These are phyloP conservation scores for Penicillium bialowiezense DNA, from an alignment of 495 filamentous ascomycete species.

Conservation along the genomic window DNA sequence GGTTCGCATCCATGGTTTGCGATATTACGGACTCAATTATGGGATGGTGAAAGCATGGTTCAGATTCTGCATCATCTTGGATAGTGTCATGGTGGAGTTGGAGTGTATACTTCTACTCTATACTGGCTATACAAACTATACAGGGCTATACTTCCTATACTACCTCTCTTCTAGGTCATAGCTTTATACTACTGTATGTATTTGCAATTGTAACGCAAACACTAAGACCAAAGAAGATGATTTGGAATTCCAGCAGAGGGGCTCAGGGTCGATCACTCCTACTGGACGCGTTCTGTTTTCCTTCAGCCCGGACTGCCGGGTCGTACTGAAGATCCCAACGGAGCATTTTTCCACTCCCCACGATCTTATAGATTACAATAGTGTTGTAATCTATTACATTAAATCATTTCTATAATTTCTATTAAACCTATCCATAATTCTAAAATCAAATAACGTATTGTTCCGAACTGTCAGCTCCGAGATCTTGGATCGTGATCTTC, in stretches of 20 bases:
- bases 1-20: conserved; percentile 1
- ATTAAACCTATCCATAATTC: not conserved
- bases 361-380: conserved; percentile 12
- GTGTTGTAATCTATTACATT: conserved; percentile 9
- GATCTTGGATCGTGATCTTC: conserved; percentile 51
- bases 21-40: not conserved
- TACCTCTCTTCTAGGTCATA: too few relatives aligned
- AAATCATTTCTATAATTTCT: not conserved
- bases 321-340: conserved; percentile 26
- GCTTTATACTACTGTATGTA: too few relatives aligned
- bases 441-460: conserved; percentile 14
- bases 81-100: too few relatives aligned
- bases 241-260: conserved; percentile 35
- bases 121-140: too few relatives aligned
- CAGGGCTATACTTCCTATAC: too few relatives aligned
- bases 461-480: conserved; percentile 46
- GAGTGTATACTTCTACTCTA: too few relatives aligned
- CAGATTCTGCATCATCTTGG: not conserved
- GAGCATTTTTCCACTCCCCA: conserved; percentile 18
- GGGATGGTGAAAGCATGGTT: not conserved
- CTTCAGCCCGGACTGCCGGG: conserved; percentile 31
- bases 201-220: too few relatives aligned
- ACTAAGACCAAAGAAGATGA: conserved; percentile 14
- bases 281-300: conserved; percentile 12
- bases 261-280: conserved; percentile 33